phyloP scores from a whole-genome alignment of 805 yeast genomes.

The Teunomyces tritomae region DNA sequence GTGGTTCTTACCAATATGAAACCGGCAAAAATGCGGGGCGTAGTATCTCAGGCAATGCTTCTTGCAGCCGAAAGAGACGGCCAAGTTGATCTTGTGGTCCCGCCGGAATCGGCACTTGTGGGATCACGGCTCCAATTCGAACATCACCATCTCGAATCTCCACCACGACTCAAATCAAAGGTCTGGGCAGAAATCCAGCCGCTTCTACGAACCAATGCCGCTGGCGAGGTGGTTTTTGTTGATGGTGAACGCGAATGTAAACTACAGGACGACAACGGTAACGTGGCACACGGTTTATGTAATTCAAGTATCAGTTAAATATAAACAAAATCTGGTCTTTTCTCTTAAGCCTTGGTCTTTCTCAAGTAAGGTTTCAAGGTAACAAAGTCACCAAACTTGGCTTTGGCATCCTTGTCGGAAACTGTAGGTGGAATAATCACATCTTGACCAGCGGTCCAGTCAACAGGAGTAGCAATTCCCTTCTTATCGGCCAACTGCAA shows the following conservation, averaged over 20 bases:
- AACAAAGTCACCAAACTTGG: slow-evolving; percentile 59
- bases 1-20: slow-evolving; percentile 59
- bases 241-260: slow-evolving; percentile 9
- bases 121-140: slow-evolving; percentile 44
- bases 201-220: slow-evolving; percentile 25
- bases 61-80: slow-evolving; percentile 49
- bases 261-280: background rate
- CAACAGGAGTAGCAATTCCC: slow-evolving; percentile 66
- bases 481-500: slow-evolving; percentile 61
- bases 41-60: slow-evolving; percentile 61
- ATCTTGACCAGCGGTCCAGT: slow-evolving; percentile 74
- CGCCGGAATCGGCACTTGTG: slow-evolving; percentile 36
- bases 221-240: slow-evolving; percentile 28
- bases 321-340: too few species aligned
- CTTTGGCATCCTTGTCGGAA: slow-evolving; percentile 57
- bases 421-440: slow-evolving; percentile 70
- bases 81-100: slow-evolving; percentile 45
- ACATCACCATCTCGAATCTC: slow-evolving; percentile 9
- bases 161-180: slow-evolving; percentile 29
- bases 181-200: slow-evolving; percentile 33
- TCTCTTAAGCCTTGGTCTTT: slow-evolving; percentile 39
- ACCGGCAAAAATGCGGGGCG: slow-evolving; percentile 62
- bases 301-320: slow-evolving; percentile 6
- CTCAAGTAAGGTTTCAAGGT: slow-evolving; percentile 63
- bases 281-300: background rate